Evolutionary conservation across 441 rosid genomes (phyloP), one percentile per base, ranked within the genome.

Genomic region (Populus hybrid): DNA sequence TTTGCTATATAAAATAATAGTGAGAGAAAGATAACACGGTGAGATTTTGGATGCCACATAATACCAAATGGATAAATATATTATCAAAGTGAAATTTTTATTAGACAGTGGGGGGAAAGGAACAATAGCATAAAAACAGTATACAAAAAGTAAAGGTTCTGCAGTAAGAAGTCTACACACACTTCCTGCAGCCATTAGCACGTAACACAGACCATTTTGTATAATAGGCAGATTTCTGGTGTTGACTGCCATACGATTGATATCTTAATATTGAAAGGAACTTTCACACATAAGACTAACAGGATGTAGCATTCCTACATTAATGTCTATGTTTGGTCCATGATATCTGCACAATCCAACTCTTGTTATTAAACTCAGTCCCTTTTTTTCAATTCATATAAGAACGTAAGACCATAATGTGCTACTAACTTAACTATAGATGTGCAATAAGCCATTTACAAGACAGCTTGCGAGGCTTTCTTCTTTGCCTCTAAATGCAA

Each of bases 1-100:
- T 86, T 93, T 80, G 87, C 98, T 94, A 70, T 73, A 75, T 72
- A 82, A 74, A 4, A 77, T 70, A 46, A 64, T 68, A 77, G 77
- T 71, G 74, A 70, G 46, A 35, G 54, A 42, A 59, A 79, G 67
- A 54, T 46, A 23, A 68, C 35, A 65, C n/a, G 1, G 28, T 63
- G 6, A 21, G 63, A 77, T 11, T 40, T 18, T 28, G 7, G 54
- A 38, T 50, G 8, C 38, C 2, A 36, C 23, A 9, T 26, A 50
- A 46, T 34, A 32, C 20, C 57, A 14, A 14, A 1, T 30, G n/a
- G 12, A 64, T 64, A 32, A 12, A 14, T 16, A 11, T 30, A 68
- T 8, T 16, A 32, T 16, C 71, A 0, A 30, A 46, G 18, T 46
- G 18, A 46, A 46, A 46, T 46, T 14, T 42, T 46, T 14, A 46